A percentile compares a stretch with the other conserved stretches of the same genome.
These are phyloP conservation scores for Pyrenochaeta sp. DNA, from an alignment of 2,329 filamentous ascomycete genomes.

Conservation along the genomic window DNA sequence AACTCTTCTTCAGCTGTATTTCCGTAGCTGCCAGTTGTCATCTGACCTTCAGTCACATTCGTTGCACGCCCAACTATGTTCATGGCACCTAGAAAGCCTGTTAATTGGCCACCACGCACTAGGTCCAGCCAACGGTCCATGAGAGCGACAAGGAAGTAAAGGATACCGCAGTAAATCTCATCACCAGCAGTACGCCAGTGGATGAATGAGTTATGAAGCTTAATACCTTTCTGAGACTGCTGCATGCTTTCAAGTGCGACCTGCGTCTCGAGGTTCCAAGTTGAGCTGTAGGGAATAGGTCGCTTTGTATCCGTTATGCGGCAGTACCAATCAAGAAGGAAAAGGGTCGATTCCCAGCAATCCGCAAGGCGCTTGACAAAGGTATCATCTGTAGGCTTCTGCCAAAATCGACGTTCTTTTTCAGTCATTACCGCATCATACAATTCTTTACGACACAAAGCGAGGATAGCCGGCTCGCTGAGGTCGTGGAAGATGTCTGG, in stretches of 20 bases:
- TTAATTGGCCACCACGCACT: constrained; percentile 54
- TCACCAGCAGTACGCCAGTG: constrained; percentile 66
- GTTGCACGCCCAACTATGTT: background rate
- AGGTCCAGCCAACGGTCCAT: constrained; percentile 65
- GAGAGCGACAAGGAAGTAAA: constrained; percentile 64
- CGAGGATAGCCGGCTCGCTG: constrained; percentile 60
- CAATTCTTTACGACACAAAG: constrained; percentile 57
- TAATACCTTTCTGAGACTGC: constrained; percentile 63
- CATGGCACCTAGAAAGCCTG: constrained; percentile 49
- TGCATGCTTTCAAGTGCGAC: constrained; percentile 63
- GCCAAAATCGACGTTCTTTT: constrained; percentile 53
- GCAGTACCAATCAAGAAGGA: constrained; percentile 64
- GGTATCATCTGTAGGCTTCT: constrained; percentile 53
- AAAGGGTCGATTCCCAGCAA: constrained; percentile 63
- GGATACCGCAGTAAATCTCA: constrained; percentile 62
- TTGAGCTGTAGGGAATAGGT: constrained; percentile 64
- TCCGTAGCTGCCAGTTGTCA: too few species aligned
- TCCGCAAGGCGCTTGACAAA: constrained; percentile 61
- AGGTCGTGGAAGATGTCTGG: constrained; percentile 54
- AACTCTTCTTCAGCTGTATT: background rate
- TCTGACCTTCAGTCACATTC: too few species aligned
- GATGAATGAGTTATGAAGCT: constrained; percentile 65
- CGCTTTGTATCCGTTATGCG: constrained; percentile 57
- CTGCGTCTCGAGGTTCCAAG: constrained; percentile 66
- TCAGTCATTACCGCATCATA: constrained; percentile 57